Evolutionary conservation across 2,329 filamentous ascomycete species (phyloP).

Genomic region (Lachnellula subtilissima): DNA sequence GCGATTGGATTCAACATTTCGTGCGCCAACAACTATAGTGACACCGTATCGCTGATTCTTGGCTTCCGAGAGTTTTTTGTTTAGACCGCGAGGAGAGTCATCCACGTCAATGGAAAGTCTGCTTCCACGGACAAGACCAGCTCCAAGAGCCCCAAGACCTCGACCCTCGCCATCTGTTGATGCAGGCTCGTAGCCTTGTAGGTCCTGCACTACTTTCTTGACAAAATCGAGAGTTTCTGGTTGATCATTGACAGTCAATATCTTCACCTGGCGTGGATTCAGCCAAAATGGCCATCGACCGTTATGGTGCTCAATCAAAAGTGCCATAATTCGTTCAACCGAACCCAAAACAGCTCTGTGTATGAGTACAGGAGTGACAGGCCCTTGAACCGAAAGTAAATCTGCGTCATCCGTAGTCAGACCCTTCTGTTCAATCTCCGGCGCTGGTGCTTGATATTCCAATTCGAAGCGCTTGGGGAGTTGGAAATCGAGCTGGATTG

Average conservation of each 20-base stretch:
- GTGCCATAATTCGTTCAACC: slow-evolving; percentile 76
- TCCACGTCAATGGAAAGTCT: slow-evolving; percentile 65
- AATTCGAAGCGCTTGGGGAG: slow-evolving; percentile 77
- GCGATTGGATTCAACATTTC: slow-evolving; percentile 54
- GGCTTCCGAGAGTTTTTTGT: slow-evolving; percentile 69
- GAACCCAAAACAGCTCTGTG: slow-evolving; percentile 83
- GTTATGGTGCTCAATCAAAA: slow-evolving; percentile 78
- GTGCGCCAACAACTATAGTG: slow-evolving; percentile 67
- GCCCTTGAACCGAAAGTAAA: slow-evolving; percentile 48
- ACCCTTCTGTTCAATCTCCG: slow-evolving; percentile 53
- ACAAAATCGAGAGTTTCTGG: slow-evolving; percentile 26
- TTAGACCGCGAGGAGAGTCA: slow-evolving; percentile 54
- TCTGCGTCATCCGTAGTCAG: slow-evolving; percentile 45
- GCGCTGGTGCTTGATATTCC: slow-evolving; percentile 66
- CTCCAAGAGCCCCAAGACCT: slow-evolving; percentile 6
- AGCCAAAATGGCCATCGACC: slow-evolving; percentile 86
- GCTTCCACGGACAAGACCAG: slow-evolving; percentile 24
- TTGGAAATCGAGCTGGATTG: slow-evolving; percentile 87
- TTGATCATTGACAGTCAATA: slow-evolving; percentile 67
- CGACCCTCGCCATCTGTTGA: not conserved
- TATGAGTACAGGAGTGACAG: slow-evolving; percentile 70
- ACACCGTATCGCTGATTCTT: slow-evolving; percentile 66
- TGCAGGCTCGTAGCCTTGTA: slow-evolving; percentile 1
- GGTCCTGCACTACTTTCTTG: slow-evolving; percentile 9
- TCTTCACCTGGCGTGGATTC: slow-evolving; percentile 70